Conservation (phyloP, 1,284 basidiomycete species). For the Leccinum pseudoinsigne region DNA sequence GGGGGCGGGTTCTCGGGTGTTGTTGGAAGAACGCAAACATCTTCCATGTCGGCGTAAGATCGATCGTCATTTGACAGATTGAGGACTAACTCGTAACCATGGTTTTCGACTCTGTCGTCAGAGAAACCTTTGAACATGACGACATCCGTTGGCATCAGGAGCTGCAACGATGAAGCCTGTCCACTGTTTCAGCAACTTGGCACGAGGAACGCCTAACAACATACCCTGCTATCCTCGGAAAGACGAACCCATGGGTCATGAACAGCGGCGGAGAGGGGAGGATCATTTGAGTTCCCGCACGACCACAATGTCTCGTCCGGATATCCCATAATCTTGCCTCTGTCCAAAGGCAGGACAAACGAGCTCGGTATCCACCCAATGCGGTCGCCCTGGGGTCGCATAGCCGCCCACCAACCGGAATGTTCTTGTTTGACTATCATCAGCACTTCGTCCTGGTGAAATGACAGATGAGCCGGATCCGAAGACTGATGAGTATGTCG, state of each 20-base stretch:
- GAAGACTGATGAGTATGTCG: slow-evolving; percentile 35
- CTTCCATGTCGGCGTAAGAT: background rate
- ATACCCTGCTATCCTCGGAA: slow-evolving; percentile 24
- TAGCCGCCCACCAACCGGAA: slow-evolving; percentile 81
- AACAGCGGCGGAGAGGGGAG: slow-evolving; percentile 15
- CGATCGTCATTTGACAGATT: slow-evolving; percentile 12
- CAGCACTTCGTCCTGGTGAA: slow-evolving; percentile 64
- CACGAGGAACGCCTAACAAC: slow-evolving; percentile 1
- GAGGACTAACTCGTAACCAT: slow-evolving; percentile 10
- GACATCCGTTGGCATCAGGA: slow-evolving; percentile 24
- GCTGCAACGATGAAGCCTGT: slow-evolving; percentile 19
- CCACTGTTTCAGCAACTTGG: slow-evolving; percentile 10
- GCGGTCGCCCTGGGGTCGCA: slow-evolving; percentile 48
- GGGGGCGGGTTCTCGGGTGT: slow-evolving; percentile 8
- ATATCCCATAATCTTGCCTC: slow-evolving; percentile 5
- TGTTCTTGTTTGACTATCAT: slow-evolving; percentile 64
- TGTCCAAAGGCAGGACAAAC: slow-evolving; percentile 46
- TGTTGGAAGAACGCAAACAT: slow-evolving; percentile 3
- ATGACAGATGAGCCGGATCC: slow-evolving; percentile 61
- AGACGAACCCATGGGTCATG: slow-evolving; percentile 22
- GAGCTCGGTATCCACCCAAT: slow-evolving; percentile 75
- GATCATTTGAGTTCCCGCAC: slow-evolving; percentile 4
- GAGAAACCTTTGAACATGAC: slow-evolving; percentile 10
- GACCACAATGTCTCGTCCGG: slow-evolving; percentile 9
- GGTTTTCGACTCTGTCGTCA: slow-evolving; percentile 7